Evolutionary conservation across 2,329 filamentous ascomycete genomes (phyloP), one percentile per base, ranked within the genome.

Genomic region (Graphilbum ipis-grandicollis): DNA sequence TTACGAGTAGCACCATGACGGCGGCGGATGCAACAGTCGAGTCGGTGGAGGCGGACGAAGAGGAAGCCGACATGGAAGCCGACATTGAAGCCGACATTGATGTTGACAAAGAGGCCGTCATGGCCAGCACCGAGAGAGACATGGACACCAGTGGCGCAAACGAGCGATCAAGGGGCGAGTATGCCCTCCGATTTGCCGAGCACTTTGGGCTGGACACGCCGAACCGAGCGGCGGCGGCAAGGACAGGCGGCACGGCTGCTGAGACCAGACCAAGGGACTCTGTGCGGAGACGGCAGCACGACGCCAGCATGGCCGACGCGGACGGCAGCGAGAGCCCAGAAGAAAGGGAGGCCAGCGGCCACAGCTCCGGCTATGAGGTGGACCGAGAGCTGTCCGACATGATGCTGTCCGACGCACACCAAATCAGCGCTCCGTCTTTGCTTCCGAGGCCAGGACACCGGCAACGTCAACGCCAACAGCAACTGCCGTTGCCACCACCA

Each of bases 1-100:
- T 73, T 43, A 65, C 63, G 1, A 65, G 60, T 50, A 66, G 57
- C 48, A 61, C 62, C 1, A 50, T 65, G 7, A 65, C 63, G 4
- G 63, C 65, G 1, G 8, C 26, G 14, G 26, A 28, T 28, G 10
- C 26, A 8, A 7, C 10, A 5, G 9, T 8, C 26, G 9, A 13
- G 26, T 12, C 26, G 26, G 26, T 13, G 26, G 26, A 7, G 10
- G 14, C 14, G 26, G 26, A 25, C 7, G 23, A 25, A 12, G 23
- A 7, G 8, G 23, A 25, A 8, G 23, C 7, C 23, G 23, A 25
- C 8, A 7, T 25, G 23, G 23, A 25, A 25, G 23, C 23, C 23
- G 23, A 25, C 8, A 12, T 12, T 7, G 23, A 25, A 25, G 23
- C 23, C 23, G 28, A 7, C 28, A n/a, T n/a, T n/a, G 6, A 29